Evolutionary conservation across 768 basidiomycete genomes (phyloP).

Genomic region (Agaricus subrufescens): DNA sequence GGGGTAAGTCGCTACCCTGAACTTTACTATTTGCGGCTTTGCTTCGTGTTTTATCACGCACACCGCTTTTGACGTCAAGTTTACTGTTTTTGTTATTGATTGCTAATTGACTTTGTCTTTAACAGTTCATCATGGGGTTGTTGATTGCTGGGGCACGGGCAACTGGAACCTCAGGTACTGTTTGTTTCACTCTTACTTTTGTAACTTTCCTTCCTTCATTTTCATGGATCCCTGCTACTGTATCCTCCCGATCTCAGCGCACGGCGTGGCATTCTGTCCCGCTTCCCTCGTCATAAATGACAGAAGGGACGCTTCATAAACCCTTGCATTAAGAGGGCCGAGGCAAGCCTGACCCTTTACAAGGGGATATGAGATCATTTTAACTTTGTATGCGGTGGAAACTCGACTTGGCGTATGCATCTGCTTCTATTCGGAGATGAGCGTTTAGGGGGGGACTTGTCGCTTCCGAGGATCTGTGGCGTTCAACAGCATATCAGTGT

Average conservation of each 20-base stretch:
- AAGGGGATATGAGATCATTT: neutral
- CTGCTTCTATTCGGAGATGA: neutral
- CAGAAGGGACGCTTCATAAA: too few species aligned
- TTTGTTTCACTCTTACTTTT: slow-evolving; percentile 10
- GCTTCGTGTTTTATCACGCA: neutral
- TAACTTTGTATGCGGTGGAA: neutral
- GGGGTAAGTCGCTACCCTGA: slow-evolving; percentile 43
- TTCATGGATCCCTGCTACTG: too few species aligned
- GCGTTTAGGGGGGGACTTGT: too few species aligned
- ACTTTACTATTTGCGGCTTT: neutral
- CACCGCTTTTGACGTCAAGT: slow-evolving; percentile 3
- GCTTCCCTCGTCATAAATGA: too few species aligned
- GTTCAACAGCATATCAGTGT: too few species aligned
- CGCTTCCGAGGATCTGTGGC: neutral
- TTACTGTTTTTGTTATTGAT: neutral
- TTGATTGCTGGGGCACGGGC: slow-evolving; percentile 79
- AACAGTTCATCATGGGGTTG: slow-evolving; percentile 77
- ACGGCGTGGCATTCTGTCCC: too few species aligned
- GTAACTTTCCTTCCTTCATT: too few species aligned
- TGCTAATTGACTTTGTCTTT: slow-evolving; percentile 13
- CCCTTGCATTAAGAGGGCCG: too few species aligned
- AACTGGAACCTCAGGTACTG: slow-evolving; percentile 64
- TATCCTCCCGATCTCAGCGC: too few species aligned
- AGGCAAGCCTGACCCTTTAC: too few species aligned
- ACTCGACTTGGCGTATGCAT: neutral